These are phyloP conservation scores for Antrodiella citrinella DNA, from an alignment of 768 basidiomycete species.

Conservation along the genomic window DNA sequence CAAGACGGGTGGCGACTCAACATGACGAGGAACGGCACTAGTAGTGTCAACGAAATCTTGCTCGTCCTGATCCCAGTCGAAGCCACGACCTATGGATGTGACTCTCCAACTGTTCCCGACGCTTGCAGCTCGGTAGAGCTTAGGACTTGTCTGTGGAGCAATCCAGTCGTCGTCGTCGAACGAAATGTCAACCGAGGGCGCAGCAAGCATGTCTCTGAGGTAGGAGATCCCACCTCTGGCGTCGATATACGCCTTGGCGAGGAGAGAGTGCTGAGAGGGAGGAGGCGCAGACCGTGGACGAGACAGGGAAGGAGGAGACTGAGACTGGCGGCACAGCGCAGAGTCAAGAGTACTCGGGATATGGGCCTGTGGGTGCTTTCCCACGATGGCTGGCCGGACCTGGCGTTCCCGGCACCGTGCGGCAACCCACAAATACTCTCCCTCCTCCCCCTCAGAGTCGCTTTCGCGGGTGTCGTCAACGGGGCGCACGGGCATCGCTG, in stretches of 20 bases:
- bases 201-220: slow-evolving; percentile 21
- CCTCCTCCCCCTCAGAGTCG: slow-evolving; percentile 17
- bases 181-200: slow-evolving; percentile 47
- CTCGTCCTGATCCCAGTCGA: slow-evolving; percentile 52
- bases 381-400: slow-evolving; percentile 4
- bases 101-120: slow-evolving; percentile 79
- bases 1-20: background rate
- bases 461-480: slow-evolving; percentile 8
- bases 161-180: slow-evolving; percentile 69
- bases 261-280: slow-evolving; percentile 17
- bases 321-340: slow-evolving; percentile 3
- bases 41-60: slow-evolving; percentile 4
- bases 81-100: slow-evolving; percentile 77
- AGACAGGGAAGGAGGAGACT: slow-evolving; percentile 5
- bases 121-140: slow-evolving; percentile 53
- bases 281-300: slow-evolving; percentile 23
- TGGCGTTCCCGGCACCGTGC: slow-evolving; percentile 10
- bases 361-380: slow-evolving; percentile 3
- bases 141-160: slow-evolving; percentile 33
- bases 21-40: background rate
- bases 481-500: slow-evolving; percentile 3
- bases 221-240: slow-evolving; percentile 10
- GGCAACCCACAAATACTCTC: slow-evolving; percentile 20
- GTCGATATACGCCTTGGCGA: slow-evolving; percentile 6
- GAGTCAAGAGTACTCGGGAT: slow-evolving; percentile 13